Percentiles rank a stretch among this genome's conserved stretches.
Evolutionary conservation across 2,329 filamentous ascomycete genomes (phyloP).

Genomic region (Colletotrichum magnum): DNA sequence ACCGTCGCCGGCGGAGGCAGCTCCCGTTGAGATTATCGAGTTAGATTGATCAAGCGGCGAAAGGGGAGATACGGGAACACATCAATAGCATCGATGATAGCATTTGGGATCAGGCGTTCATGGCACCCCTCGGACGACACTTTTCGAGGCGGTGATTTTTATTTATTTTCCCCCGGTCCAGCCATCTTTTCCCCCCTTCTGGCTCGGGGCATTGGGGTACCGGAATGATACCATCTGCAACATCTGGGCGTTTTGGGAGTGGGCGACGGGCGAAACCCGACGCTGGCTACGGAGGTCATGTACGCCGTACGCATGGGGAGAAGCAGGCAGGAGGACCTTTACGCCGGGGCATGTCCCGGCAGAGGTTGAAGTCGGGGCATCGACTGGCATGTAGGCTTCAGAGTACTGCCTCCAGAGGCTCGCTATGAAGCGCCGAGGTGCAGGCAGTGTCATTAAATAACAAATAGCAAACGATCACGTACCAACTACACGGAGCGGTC

Average conservation of each 20-base stretch:
- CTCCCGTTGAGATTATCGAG: constrained; percentile 37
- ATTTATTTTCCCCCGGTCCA: too few relatives aligned
- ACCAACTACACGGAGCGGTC: background rate
- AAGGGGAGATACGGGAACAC: background rate
- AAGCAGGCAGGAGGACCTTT: background rate
- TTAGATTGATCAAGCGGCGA: constrained; percentile 32
- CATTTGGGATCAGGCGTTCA: constrained; percentile 5
- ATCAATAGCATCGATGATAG: background rate
- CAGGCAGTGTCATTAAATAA: too few relatives aligned
- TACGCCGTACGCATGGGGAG: background rate
- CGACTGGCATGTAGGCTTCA: too few relatives aligned
- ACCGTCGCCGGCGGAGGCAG: constrained; percentile 1
- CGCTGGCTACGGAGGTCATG: background rate
- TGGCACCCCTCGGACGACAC: background rate
- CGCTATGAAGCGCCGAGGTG: too few relatives aligned
- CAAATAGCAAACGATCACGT: too few relatives aligned
- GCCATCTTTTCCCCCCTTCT: too few relatives aligned
- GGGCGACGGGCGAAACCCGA: background rate
- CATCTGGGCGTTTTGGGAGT: constrained; percentile 28
- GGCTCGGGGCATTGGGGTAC: constrained; percentile 20
- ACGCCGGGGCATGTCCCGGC: too few relatives aligned
- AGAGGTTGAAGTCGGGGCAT: background rate
- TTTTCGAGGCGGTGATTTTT: constrained; percentile 14
- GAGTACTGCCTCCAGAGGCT: too few relatives aligned
- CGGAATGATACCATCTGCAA: constrained; percentile 36